Evolutionary conservation across 495 filamentous ascomycete genomes (phyloP).

Genomic region (Hypomontagnella submonticulosa): DNA sequence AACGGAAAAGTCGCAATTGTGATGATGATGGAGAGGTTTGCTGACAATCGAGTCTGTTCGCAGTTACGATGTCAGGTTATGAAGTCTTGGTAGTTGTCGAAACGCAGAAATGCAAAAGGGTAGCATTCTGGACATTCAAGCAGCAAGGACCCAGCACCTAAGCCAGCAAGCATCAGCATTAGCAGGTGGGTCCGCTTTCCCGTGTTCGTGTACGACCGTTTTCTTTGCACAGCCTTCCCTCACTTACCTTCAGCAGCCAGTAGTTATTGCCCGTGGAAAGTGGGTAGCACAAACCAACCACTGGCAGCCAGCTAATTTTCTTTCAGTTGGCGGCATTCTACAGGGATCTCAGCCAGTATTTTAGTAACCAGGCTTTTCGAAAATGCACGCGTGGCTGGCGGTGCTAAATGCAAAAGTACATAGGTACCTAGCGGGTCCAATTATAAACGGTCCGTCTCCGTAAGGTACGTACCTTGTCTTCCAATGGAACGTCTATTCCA

Average conservation of each 20-base stretch:
- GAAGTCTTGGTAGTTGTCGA: conserved; percentile 26
- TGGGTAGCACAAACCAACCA: conserved; percentile 15
- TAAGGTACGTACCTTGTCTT: no score
- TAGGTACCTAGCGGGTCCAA: conserved; percentile 1
- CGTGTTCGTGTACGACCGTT: conserved; percentile 37
- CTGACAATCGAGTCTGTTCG: conserved; percentile 18
- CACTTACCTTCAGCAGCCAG: conserved; percentile 17
- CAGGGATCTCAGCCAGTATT: conserved; percentile 25
- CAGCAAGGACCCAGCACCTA: neutral
- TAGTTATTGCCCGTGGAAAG: conserved; percentile 18
- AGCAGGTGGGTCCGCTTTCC: conserved; percentile 26
- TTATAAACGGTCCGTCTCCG: conserved; percentile 1
- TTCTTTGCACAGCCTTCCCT: conserved; percentile 39
- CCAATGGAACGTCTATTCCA: neutral
- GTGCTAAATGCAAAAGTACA: conserved; percentile 18
- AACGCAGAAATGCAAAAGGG: conserved; percentile 41
- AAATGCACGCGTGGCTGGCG: conserved; percentile 26
- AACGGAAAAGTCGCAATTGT: conserved; percentile 27
- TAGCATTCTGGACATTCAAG: conserved; percentile 31
- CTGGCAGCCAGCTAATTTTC: conserved; percentile 16
- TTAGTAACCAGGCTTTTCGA: neutral
- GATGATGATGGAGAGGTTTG: conserved; percentile 5
- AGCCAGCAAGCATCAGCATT: conserved; percentile 19
- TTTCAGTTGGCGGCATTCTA: conserved; percentile 17
- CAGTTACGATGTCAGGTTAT: conserved; percentile 28